phyloP scores from a whole-genome alignment of 306 rosid species.

The Vigna radiata region DNA sequence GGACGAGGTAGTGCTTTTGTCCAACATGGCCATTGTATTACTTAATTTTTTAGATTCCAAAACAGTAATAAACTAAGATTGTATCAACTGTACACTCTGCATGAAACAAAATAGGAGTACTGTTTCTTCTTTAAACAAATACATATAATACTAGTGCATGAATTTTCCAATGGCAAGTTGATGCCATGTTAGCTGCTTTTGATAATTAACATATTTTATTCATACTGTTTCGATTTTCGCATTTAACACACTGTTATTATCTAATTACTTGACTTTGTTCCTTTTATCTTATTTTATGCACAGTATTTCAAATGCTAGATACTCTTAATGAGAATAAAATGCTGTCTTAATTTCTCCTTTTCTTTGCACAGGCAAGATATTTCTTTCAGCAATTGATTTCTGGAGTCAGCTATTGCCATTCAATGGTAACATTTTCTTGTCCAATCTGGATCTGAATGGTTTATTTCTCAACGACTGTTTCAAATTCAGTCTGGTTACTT shows the following conservation, averaged over 20 bases:
- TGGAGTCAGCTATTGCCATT: constrained; percentile 96
- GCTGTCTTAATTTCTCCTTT: constrained; percentile 23
- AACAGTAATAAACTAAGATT: constrained; percentile 12
- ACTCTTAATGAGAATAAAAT: not conserved
- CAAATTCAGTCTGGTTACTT: constrained; percentile 5
- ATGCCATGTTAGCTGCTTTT: not conserved
- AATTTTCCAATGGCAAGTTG: constrained; percentile 39
- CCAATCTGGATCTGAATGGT: constrained; percentile 5
- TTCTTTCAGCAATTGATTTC: constrained; percentile 95
- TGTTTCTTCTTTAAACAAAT: constrained; percentile 20
- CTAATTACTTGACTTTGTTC: not conserved
- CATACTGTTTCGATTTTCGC: not conserved
- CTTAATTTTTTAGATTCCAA: constrained; percentile 35
- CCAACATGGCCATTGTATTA: constrained; percentile 45
- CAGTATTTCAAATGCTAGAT: constrained; percentile 28
- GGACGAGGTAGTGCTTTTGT: constrained; percentile 81
- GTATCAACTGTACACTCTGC: constrained; percentile 14
- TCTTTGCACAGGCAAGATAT: constrained; percentile 73
- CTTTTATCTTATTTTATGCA: not conserved
- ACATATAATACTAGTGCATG: not conserved
- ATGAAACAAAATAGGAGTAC: constrained; percentile 31
- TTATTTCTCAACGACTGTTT: not conserved
- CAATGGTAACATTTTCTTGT: constrained; percentile 66
- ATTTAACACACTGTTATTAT: not conserved
- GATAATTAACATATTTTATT: too few species aligned